Conservation (phyloP, 2,329 filamentous ascomycete genomes). For the Beauveria brongniartii region DNA sequence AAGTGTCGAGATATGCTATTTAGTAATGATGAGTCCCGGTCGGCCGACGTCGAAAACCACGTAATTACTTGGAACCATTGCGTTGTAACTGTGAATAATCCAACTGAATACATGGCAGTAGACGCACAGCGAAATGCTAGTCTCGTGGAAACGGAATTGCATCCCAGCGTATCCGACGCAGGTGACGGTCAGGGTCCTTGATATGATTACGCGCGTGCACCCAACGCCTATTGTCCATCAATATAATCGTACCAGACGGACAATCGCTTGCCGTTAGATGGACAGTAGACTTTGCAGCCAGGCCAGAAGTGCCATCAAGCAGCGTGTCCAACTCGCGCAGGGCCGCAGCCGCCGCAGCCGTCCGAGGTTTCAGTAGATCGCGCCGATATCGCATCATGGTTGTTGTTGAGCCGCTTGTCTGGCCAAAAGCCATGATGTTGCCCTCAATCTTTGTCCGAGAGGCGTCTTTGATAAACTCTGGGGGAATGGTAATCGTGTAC, state of each 20-base stretch:
- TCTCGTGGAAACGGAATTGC: conserved; percentile 19
- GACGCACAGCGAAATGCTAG: background rate
- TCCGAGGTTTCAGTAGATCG: conserved; percentile 24
- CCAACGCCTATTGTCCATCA: conserved; percentile 26
- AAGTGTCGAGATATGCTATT: background rate
- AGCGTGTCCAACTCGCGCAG: conserved; percentile 19
- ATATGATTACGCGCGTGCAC: conserved; percentile 25
- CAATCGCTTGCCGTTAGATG: conserved; percentile 21
- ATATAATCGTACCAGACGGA: conserved; percentile 21
- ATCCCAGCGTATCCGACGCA: conserved; percentile 29
- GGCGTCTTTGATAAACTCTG: conserved; percentile 26
- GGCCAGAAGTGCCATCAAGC: conserved; percentile 12
- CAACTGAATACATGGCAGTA: background rate
- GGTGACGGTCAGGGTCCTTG: conserved; percentile 26
- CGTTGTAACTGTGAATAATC: too few relatives aligned
- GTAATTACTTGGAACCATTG: too few relatives aligned
- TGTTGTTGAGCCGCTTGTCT: background rate
- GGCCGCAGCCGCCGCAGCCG: conserved; percentile 15
- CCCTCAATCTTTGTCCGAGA: conserved; percentile 11
- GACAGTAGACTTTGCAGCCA: conserved; percentile 10
- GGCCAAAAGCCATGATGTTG: conserved; percentile 13
- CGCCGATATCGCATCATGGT: conserved; percentile 23
- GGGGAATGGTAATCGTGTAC: conserved; percentile 24
- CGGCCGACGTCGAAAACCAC: too few relatives aligned
- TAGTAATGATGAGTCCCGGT: too few relatives aligned